Conservation (phyloP, 345 rosid species). For the Alliaria petiolata region DNA sequence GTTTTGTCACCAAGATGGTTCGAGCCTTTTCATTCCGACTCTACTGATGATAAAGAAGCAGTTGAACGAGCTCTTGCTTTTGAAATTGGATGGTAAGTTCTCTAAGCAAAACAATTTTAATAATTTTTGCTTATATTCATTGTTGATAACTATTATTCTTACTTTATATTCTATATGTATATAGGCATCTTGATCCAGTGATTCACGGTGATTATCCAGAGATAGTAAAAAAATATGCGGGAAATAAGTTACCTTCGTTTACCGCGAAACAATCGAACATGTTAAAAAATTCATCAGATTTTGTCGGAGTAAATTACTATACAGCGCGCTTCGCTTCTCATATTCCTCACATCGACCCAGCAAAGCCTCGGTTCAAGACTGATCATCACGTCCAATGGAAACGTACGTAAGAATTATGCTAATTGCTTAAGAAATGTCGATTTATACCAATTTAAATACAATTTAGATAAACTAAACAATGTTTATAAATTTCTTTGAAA, state of each 20-base stretch:
- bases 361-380: conserved; percentile 32
- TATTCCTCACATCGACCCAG: conserved; percentile 18
- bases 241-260: conserved; percentile 27
- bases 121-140: not conserved
- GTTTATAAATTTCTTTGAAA: too few species aligned
- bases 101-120: not conserved
- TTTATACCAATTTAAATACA: not conserved
- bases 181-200: conserved; percentile 38
- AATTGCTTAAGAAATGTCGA: not conserved
- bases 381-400: conserved; percentile 30
- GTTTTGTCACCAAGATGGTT: conserved; percentile 37
- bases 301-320: conserved; percentile 32
- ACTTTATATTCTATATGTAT: not conserved
- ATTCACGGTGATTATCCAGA: conserved; percentile 34
- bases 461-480: too few species aligned
- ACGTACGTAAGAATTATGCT: too few species aligned
- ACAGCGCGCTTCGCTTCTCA: conserved; percentile 19
- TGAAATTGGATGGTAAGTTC: conserved; percentile 30
- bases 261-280: conserved; percentile 29
- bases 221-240: conserved; percentile 22
- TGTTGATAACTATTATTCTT: not conserved
- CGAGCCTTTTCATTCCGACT: conserved; percentile 26
- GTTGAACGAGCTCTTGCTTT: conserved; percentile 27
- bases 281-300: conserved; percentile 31
- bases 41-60: conserved; percentile 27